These are phyloP conservation scores for Limonium bicolor DNA, from an alignment of 148 eudicot species.

Conservation along the genomic window DNA sequence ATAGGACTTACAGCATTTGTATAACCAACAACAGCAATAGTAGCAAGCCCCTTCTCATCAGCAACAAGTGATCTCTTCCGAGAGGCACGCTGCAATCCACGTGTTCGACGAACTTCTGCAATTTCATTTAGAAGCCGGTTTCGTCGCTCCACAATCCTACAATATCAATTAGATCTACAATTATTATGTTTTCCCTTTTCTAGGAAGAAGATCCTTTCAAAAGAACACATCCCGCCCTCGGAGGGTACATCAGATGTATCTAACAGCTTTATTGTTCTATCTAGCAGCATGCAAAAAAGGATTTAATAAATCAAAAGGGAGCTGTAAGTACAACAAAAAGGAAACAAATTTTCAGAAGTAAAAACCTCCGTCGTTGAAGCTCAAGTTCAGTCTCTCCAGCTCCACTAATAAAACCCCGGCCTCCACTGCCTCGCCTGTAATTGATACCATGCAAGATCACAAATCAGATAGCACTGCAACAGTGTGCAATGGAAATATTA, in stretches of 20 bases:
- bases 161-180: constrained; percentile 1
- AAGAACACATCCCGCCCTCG: too few relatives aligned
- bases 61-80: constrained; percentile 60
- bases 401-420: constrained; percentile 89
- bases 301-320: not conserved
- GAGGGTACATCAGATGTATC: too few relatives aligned
- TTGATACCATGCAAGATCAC: too few relatives aligned
- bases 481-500: too few relatives aligned
- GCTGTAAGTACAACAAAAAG: not conserved
- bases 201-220: too few relatives aligned
- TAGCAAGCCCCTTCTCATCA: constrained; percentile 51
- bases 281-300: not conserved
- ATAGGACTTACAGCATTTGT: constrained; percentile 88
- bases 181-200: too few relatives aligned
- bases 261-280: too few relatives aligned
- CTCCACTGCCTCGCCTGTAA: constrained; percentile 96
- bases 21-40: constrained; percentile 90
- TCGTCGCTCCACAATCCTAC: constrained; percentile 70
- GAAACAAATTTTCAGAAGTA: constrained; percentile 6
- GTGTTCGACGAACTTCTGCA: constrained; percentile 76
- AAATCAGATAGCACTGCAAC: too few relatives aligned
- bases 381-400: constrained; percentile 99
- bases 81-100: constrained; percentile 88
- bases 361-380: constrained; percentile 96
- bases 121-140: constrained; percentile 64